Evolutionary conservation across 306 rosid genomes (phyloP).

Genomic region (Ormosia semicastrata): DNA sequence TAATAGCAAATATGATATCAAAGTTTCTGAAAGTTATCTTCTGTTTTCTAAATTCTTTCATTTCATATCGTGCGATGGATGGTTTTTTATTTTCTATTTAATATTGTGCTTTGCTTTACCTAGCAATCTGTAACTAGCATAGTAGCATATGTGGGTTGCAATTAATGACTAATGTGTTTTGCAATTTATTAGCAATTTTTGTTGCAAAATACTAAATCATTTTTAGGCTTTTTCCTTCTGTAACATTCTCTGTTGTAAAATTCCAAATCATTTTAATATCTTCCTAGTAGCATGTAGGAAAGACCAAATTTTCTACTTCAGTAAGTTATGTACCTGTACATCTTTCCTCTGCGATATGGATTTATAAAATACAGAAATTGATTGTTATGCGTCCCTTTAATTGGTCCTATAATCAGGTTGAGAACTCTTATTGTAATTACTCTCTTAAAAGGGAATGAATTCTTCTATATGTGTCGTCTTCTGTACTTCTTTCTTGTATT

Average conservation of each 20-base stretch:
- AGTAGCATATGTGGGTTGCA: background rate
- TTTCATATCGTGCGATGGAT: background rate
- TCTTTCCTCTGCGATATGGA: background rate
- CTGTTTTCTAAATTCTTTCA: slow-evolving; percentile 11
- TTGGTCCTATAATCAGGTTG: background rate
- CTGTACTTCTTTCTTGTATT: background rate
- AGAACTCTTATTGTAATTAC: background rate
- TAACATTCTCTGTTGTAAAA: background rate
- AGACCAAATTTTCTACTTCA: slow-evolving; percentile 1
- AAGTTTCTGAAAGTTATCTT: background rate
- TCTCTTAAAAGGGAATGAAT: no score
- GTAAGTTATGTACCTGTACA: background rate
- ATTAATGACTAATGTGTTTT: background rate
- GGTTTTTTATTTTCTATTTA: background rate
- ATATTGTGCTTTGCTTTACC: background rate
- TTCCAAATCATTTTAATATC: background rate
- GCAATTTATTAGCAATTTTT: background rate
- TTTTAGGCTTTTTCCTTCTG: background rate
- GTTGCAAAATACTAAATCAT: background rate
- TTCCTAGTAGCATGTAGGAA: background rate
- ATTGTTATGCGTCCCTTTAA: background rate
- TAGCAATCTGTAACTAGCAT: background rate
- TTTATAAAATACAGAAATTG: background rate
- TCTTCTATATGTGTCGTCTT: background rate
- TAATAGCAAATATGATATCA: background rate